Evolutionary conservation across 2,329 filamentous ascomycete species (phyloP).

Genomic region (Apiospora kogelbergensis): DNA sequence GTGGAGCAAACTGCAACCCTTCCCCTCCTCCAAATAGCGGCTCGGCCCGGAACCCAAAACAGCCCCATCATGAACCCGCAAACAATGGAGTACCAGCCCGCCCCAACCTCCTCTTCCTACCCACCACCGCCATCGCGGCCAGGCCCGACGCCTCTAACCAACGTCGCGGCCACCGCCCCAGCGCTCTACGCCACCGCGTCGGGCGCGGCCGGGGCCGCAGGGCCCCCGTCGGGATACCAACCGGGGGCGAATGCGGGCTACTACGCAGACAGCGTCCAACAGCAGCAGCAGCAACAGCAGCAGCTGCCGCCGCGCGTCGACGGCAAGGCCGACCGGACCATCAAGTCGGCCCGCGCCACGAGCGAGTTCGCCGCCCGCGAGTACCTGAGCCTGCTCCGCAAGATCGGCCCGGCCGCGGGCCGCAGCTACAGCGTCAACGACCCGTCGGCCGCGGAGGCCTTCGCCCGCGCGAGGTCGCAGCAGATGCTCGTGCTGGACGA

Average conservation of each 20-base stretch:
- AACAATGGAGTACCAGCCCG: conserved; percentile 19
- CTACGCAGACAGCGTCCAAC: background rate
- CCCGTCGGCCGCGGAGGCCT: conserved; percentile 42
- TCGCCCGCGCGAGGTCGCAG: conserved; percentile 42
- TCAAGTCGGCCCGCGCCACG: conserved; percentile 23
- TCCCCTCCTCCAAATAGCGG: background rate
- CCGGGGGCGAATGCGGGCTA: background rate
- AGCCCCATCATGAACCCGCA: background rate
- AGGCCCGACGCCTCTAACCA: background rate
- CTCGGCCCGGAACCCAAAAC: background rate
- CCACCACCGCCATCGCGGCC: background rate
- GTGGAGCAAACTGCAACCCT: background rate
- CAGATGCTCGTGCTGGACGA: conserved; percentile 43
- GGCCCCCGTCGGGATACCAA: background rate
- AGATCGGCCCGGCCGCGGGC: conserved; percentile 18
- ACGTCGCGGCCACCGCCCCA: background rate
- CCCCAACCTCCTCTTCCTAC: background rate
- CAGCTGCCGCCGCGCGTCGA: background rate
- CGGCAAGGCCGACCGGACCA: conserved; percentile 14
- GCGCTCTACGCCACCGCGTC: background rate
- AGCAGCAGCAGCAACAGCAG: background rate
- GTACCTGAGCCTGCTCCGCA: conserved; percentile 32
- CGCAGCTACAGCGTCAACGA: conserved; percentile 24
- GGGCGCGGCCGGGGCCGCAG: too few relatives aligned
- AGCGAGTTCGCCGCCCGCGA: conserved; percentile 35